These are phyloP conservation scores for Carex parvula DNA, from an alignment of 176 grass and related monocot genomes.

Conservation along the genomic window DNA sequence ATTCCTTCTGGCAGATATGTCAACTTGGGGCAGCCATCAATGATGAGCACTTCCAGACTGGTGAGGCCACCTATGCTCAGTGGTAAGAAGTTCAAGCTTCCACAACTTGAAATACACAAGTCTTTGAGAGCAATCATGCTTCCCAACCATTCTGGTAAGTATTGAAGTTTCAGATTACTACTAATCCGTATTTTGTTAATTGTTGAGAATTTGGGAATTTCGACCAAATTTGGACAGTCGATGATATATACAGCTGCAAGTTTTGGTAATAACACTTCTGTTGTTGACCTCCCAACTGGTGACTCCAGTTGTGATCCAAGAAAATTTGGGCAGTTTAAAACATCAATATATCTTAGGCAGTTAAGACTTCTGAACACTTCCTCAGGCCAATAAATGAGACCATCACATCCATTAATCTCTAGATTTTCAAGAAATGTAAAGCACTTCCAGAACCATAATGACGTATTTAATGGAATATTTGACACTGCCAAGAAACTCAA, in stretches of 20 bases:
- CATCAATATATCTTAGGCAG: not conserved
- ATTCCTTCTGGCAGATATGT: not conserved
- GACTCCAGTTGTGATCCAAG: not conserved
- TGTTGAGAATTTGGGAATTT: not conserved
- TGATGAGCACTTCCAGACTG: not conserved
- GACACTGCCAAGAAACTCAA: not conserved
- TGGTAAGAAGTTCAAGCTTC: slow-evolving; percentile 7
- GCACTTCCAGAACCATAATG: not conserved
- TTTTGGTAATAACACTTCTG: not conserved
- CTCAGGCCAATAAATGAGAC: not conserved
- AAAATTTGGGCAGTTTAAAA: not conserved
- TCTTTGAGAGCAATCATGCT: not conserved
- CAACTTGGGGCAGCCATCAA: not conserved
- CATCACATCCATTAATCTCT: not conserved
- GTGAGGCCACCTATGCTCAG: not conserved
- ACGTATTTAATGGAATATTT: not conserved
- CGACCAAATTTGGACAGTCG: not conserved
- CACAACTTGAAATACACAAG: not conserved
- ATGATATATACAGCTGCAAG: not conserved
- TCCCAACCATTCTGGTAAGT: not conserved
- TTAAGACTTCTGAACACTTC: not conserved
- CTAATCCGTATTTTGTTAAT: fast-evolving
- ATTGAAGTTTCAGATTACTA: not conserved
- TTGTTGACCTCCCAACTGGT: not conserved
- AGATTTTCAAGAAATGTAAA: not conserved